A percentile compares a stretch with the other conserved stretches of the same genome.
These are phyloP conservation scores for Alternaria postmessia DNA, from an alignment of 2,329 filamentous ascomycete species.

Conservation along the genomic window DNA sequence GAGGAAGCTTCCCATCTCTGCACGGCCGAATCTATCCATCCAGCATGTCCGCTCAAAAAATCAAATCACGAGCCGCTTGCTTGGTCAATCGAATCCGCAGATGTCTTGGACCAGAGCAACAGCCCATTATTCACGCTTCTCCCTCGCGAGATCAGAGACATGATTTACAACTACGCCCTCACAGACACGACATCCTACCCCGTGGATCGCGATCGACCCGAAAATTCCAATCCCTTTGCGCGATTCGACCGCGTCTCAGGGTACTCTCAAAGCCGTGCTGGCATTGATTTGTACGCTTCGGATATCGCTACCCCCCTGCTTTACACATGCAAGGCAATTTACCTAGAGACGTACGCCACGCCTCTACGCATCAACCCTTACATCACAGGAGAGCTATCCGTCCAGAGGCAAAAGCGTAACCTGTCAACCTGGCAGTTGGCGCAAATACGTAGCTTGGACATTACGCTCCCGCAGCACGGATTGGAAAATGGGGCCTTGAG, in stretches of 20 bases:
- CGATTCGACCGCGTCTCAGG: neutral
- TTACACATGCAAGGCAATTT: constrained; percentile 29
- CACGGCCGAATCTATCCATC: neutral
- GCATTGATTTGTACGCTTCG: neutral
- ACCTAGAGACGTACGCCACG: constrained; percentile 29
- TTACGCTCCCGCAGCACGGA: constrained; percentile 20
- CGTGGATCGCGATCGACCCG: neutral
- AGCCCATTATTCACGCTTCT: constrained; percentile 22
- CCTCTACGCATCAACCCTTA: constrained; percentile 25
- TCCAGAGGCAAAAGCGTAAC: neutral
- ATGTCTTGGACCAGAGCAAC: constrained; percentile 11
- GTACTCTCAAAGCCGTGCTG: neutral
- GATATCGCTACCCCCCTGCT: constrained; percentile 26
- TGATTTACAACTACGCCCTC: constrained; percentile 28
- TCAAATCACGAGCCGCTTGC: constrained; percentile 25
- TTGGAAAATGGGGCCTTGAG: constrained; percentile 17
- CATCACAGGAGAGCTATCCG: neutral
- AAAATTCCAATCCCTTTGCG: neutral
- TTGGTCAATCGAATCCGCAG: constrained; percentile 19
- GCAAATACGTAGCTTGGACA: constrained; percentile 24
- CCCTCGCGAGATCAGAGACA: constrained; percentile 27
- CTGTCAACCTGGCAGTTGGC: constrained; percentile 27
- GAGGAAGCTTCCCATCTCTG: neutral
- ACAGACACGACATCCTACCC: constrained; percentile 15
- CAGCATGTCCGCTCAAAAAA: neutral